These are phyloP conservation scores for Paracamarosporium sp. DNA, from an alignment of 2,329 filamentous ascomycete genomes.

Conservation along the genomic window DNA sequence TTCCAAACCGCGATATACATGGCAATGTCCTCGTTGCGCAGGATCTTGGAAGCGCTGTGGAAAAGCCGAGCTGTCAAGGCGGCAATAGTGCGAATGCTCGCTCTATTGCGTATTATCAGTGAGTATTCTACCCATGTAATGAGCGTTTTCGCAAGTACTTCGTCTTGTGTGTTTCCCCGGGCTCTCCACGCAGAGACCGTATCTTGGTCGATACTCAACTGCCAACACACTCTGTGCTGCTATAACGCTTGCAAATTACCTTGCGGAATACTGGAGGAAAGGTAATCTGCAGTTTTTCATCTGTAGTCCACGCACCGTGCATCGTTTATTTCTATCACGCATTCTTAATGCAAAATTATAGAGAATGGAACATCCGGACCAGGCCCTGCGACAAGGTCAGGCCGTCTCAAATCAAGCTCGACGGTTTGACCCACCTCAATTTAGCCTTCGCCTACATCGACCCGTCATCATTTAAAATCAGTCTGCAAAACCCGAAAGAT, in stretches of 20 bases:
- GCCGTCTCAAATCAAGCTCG: slow-evolving; percentile 28
- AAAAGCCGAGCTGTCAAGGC: slow-evolving; percentile 15
- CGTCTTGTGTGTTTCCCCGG: too few species aligned
- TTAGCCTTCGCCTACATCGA: slow-evolving; percentile 53
- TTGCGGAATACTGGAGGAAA: too few species aligned
- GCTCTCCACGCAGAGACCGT: too few species aligned
- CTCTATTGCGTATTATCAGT: slow-evolving; percentile 26
- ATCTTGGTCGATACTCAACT: too few species aligned
- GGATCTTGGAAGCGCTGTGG: slow-evolving; percentile 2
- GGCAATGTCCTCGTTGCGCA: slow-evolving; percentile 14
- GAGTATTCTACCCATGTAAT: slow-evolving; percentile 23
- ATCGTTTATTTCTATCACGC: not conserved
- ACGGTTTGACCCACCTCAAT: slow-evolving; percentile 32
- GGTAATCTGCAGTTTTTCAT: too few species aligned
- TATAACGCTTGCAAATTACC: too few species aligned
- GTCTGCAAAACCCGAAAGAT: slow-evolving; percentile 20
- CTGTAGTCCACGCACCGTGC: not conserved
- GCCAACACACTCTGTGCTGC: too few species aligned
- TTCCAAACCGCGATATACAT: slow-evolving; percentile 6
- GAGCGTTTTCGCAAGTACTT: too few species aligned
- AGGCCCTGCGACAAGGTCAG: slow-evolving; percentile 27
- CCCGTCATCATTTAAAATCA: slow-evolving; percentile 37
- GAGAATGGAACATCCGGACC: slow-evolving; percentile 23
- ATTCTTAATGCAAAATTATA: not conserved
- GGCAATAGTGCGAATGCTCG: slow-evolving; percentile 21